Evolutionary conservation across 2,329 filamentous ascomycete genomes (phyloP).

Genomic region (Apiospora aurea): DNA sequence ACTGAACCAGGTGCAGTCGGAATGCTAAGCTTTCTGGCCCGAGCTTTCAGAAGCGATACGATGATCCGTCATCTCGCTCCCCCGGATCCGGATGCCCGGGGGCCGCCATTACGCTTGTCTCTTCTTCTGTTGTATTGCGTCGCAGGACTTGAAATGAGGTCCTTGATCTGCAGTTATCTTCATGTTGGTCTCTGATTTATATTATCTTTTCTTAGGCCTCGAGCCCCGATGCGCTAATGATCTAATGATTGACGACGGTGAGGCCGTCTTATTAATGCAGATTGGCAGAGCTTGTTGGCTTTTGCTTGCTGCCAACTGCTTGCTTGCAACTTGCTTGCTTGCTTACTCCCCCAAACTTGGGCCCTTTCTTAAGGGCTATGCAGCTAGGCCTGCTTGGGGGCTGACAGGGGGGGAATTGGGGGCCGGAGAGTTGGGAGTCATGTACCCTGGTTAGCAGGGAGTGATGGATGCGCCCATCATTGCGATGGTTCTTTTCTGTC

Average conservation of each 20-base stretch:
- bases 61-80: not conserved
- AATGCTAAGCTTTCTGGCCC: constrained; percentile 19
- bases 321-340: constrained; percentile 4
- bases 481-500: not conserved
- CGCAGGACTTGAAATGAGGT: constrained; percentile 10
- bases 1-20: not conserved
- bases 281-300: not conserved
- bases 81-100: not conserved
- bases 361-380: constrained; percentile 3
- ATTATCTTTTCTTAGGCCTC: not conserved
- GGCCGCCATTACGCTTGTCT: not conserved
- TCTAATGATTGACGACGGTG: not conserved
- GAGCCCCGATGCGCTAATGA: not conserved
- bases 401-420: not conserved
- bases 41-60: not conserved
- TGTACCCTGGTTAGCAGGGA: not conserved
- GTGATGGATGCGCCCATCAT: not conserved
- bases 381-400: not conserved
- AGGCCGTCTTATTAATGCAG: not conserved
- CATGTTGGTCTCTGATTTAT: not conserved
- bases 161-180: not conserved
- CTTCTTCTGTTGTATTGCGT: not conserved
- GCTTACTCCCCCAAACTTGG: not conserved
- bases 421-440: not conserved
- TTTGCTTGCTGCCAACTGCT: not conserved